Evolutionary conservation across 2,329 filamentous ascomycete genomes (phyloP).

Genomic region (Chrysoporthe puriensis): DNA sequence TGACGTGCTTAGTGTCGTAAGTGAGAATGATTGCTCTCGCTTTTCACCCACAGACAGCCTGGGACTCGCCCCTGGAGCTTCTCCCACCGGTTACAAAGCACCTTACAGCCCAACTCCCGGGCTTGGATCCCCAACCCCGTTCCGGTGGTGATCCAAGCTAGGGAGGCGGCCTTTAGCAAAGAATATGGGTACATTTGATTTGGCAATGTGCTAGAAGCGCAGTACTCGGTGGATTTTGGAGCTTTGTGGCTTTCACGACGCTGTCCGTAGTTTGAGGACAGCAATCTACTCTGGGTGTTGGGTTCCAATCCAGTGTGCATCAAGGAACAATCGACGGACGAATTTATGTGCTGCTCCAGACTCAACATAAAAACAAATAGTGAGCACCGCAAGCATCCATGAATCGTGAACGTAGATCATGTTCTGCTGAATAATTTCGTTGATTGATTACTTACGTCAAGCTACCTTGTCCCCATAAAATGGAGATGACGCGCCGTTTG

Average conservation of each 20-base stretch:
- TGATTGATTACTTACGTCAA: background rate
- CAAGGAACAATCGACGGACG: no score
- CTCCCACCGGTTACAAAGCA: background rate
- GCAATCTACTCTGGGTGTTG: no score
- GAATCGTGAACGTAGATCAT: no score
- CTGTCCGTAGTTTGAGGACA: background rate
- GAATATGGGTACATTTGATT: background rate
- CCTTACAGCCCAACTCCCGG: background rate
- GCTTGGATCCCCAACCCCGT: background rate
- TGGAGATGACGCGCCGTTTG: background rate
- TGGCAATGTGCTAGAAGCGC: background rate
- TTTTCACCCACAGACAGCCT: background rate
- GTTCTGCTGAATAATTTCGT: no score
- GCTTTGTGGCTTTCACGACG: background rate
- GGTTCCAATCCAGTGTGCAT: no score
- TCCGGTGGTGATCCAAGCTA: background rate
- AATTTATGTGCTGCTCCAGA: no score
- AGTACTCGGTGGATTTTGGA: background rate
- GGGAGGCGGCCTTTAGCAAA: background rate
- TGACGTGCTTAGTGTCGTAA: background rate
- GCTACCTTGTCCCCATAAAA: background rate
- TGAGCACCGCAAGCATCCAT: no score
- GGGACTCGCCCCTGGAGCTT: background rate
- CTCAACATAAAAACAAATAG: no score
- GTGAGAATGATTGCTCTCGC: background rate